Base-by-base conservation (phyloP, 768 basidiomycete genomes). In the Psilocybe sp. region DNA sequence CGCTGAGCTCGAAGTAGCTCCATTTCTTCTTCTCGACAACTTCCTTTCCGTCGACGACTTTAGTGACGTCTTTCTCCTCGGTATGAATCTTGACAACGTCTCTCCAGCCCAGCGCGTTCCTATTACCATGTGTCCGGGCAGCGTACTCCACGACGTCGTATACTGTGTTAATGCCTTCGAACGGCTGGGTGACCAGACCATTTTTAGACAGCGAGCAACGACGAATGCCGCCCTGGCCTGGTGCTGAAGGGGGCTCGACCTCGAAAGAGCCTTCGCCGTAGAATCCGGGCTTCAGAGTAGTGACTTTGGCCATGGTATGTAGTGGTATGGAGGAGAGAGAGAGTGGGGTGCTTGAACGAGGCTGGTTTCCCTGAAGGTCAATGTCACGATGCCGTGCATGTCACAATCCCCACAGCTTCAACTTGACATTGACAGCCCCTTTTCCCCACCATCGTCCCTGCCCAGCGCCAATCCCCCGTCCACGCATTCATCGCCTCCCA, bases 1-100 rank as follows among this genome's bases (percentile, higher is more conserved):
- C 87, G 67, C 87, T 87, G 50, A 98, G 79, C 68, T 94, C 80
- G 69, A 92, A 99, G 70, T 87, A 98, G 64, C 88, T 92, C 96
- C 96, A 99, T 49, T 78, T 91, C 81, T 99, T 99, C 67, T 73
- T 91, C 76, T 98, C 89, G 3, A 69, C 82, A 28, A 85, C 76
- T 66, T 92, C 82, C 66, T 93, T 85, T 31, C 95, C 96, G 4
- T 77, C 85, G 38, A 94, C 82, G 28, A 75, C 71, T 76, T 93
- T 95, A 63, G 79, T 87, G 32, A 98, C 81, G 60, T 92, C 84
- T 73, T 97, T 98, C 65, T 85, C 86, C 69, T 98, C 96, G 60
- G 91, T 84, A 62, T 92, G 74, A 18, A 84, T 71, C 5, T 73
- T 63, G 46, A 90, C 61, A 31, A 94, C 59, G 48, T 91, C 89